phyloP scores from a whole-genome alignment of 2,329 filamentous ascomycete species.

The Trichoderma guizhouense region DNA sequence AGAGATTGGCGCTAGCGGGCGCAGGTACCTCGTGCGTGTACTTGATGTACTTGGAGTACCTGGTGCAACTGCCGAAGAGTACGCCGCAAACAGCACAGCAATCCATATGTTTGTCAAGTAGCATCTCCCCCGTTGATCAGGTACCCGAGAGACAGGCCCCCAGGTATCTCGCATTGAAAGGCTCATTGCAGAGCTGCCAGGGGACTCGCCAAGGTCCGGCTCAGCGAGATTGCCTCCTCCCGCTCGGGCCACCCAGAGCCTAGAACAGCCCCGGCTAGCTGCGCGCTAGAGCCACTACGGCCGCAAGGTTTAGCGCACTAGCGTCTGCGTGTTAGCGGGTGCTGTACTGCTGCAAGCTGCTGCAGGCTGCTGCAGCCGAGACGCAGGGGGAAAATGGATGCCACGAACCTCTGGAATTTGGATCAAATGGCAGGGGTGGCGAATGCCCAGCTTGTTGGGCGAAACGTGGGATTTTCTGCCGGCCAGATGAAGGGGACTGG shows the following conservation, averaged over 20 bases:
- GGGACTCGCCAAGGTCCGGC: neutral
- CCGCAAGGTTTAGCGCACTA: neutral
- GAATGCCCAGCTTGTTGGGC: neutral
- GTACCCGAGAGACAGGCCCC: neutral
- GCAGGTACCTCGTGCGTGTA: neutral
- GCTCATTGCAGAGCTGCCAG: neutral
- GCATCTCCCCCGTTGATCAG: neutral
- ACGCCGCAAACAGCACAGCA: neutral
- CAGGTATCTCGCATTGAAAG: neutral
- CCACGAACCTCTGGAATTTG: neutral
- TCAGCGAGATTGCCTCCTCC: conserved; percentile 13
- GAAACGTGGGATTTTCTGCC: neutral
- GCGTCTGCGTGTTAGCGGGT: neutral
- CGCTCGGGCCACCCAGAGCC: conserved; percentile 14
- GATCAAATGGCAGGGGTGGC: neutral
- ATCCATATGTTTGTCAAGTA: neutral
- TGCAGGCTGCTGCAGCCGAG: neutral
- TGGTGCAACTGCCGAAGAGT: neutral
- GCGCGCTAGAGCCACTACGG: neutral
- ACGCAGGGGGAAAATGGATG: neutral
- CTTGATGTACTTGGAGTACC: neutral
- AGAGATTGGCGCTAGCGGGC: neutral
- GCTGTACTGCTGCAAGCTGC: too few species aligned
- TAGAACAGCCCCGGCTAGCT: conserved; percentile 7
- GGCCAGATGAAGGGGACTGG: neutral